A percentile compares a stretch with the other conserved stretches of the same genome.
Evolutionary conservation across 768 basidiomycete genomes (phyloP).

Genomic region (Tricholoma hemisulphureum): DNA sequence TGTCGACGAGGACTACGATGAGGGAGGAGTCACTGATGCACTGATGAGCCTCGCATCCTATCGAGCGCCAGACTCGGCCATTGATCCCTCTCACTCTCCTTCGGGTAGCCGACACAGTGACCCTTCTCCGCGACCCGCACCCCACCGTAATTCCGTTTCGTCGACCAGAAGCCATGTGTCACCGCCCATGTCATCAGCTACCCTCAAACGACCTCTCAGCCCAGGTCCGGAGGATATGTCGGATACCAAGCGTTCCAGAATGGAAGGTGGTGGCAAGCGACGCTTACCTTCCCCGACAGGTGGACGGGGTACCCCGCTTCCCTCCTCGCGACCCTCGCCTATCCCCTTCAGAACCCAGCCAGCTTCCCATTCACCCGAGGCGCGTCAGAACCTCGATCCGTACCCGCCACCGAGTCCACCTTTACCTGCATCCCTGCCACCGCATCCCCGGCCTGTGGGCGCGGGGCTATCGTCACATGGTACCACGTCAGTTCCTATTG

Average conservation of each 20-base stretch:
- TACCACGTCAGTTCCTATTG: slow-evolving; percentile 39
- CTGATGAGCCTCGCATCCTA: slow-evolving; percentile 67
- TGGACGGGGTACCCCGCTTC: slow-evolving; percentile 53
- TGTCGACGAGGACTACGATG: slow-evolving; percentile 93
- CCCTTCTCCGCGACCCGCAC: slow-evolving; percentile 45
- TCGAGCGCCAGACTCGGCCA: slow-evolving; percentile 33
- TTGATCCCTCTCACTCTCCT: slow-evolving; percentile 50
- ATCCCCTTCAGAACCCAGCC: slow-evolving; percentile 74
- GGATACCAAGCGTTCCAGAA: slow-evolving; percentile 59
- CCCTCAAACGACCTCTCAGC: slow-evolving; percentile 69
- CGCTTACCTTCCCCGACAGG: slow-evolving; percentile 49
- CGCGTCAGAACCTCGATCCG: slow-evolving; percentile 47
- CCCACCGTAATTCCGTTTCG: slow-evolving; percentile 67
- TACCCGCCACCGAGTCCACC: slow-evolving; percentile 55
- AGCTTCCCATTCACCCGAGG: slow-evolving; percentile 66
- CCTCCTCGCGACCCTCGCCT: slow-evolving; percentile 66
- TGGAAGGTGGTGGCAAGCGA: slow-evolving; percentile 50
- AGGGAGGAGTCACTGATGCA: slow-evolving; percentile 78
- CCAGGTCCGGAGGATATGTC: slow-evolving; percentile 59
- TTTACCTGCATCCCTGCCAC: slow-evolving; percentile 62
- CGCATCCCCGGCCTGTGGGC: slow-evolving; percentile 73
- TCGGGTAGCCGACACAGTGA: slow-evolving; percentile 54
- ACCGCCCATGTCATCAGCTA: slow-evolving; percentile 46
- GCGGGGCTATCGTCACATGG: slow-evolving; percentile 44
- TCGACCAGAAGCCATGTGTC: slow-evolving; percentile 64